Conservation (phyloP, 78 protist species). For the Dictyostelium firmibasis region DNA sequence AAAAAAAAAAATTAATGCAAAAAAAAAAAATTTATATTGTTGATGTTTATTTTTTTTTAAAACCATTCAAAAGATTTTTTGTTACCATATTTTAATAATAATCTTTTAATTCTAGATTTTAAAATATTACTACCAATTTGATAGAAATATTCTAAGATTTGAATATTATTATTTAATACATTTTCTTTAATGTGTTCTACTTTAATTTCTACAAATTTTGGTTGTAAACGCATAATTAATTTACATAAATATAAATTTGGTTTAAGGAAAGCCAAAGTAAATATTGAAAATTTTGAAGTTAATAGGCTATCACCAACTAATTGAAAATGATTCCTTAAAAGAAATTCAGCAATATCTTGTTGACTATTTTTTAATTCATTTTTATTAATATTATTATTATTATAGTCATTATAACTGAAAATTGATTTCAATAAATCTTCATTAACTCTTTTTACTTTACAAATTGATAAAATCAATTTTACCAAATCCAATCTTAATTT, state of each 20-base stretch:
- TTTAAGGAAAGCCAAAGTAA: background rate
- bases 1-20: too few species aligned
- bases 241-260: background rate
- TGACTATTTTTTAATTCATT: background rate
- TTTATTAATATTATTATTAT: background rate
- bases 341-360: background rate
- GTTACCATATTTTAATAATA: background rate
- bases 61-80: background rate
- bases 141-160: background rate
- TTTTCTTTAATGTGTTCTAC: background rate
- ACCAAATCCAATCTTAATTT: background rate
- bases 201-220: background rate
- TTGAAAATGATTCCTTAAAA: background rate
- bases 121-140: background rate
- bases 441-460: background rate
- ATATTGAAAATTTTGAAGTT: background rate
- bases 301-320: background rate
- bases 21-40: background rate
- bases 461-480: background rate
- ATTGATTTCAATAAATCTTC: background rate
- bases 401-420: background rate
- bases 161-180: background rate
- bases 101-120: conserved; percentile 1
- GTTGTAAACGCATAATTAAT: background rate
- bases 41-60: background rate